Conservation (phyloP, 805 yeast genomes). For the Blastobotrys peoriensis region DNA sequence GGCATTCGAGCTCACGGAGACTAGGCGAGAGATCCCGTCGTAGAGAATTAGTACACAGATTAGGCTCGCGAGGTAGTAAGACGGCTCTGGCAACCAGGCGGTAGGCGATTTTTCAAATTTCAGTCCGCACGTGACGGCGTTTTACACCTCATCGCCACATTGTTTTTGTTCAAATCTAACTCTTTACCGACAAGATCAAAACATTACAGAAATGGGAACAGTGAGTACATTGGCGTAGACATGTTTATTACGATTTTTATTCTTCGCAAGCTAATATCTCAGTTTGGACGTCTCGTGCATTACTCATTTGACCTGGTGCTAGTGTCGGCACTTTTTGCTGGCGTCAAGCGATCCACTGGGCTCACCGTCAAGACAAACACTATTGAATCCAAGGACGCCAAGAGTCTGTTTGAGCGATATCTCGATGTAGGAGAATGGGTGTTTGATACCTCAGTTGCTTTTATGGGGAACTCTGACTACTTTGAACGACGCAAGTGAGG, state of each 20-base stretch:
- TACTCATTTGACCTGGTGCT: constrained; percentile 71
- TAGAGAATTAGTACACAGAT: too few species aligned
- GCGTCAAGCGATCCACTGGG: constrained; percentile 80
- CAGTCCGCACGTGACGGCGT: too few species aligned
- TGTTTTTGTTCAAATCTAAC: too few species aligned
- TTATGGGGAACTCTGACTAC: constrained; percentile 65
- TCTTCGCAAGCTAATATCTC: background rate
- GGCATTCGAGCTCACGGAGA: too few species aligned
- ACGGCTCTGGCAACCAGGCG: too few species aligned
- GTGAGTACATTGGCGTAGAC: constrained; percentile 7
- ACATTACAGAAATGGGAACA: constrained; percentile 15
- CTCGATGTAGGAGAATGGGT: constrained; percentile 80
- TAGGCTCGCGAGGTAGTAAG: too few species aligned
- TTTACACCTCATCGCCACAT: too few species aligned
- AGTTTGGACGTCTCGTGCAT: constrained; percentile 65
- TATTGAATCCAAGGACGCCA: constrained; percentile 44
- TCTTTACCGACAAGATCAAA: too few species aligned
- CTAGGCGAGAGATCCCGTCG: too few species aligned
- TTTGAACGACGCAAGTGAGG: constrained; percentile 39
- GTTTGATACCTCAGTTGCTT: constrained; percentile 64
- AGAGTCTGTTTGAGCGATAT: constrained; percentile 48
- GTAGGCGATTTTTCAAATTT: too few species aligned
- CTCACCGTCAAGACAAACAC: constrained; percentile 46
- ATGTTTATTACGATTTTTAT: background rate
- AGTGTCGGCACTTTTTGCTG: constrained; percentile 77